These are phyloP conservation scores for Myrica gale DNA, from an alignment of 306 rosid species.

Conservation along the genomic window DNA sequence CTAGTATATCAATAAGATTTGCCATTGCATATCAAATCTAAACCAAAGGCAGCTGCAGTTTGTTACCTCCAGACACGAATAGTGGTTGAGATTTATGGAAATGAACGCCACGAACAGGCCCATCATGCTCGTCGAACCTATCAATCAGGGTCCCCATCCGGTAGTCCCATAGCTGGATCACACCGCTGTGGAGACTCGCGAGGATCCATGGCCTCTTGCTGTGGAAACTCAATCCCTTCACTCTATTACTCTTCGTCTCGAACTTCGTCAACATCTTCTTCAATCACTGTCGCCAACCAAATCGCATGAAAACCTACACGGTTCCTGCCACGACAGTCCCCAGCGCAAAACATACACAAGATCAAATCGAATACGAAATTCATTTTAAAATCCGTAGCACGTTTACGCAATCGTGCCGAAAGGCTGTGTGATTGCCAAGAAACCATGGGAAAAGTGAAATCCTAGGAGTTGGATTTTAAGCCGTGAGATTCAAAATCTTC, in stretches of 20 bases:
- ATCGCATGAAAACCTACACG: constrained; percentile 29
- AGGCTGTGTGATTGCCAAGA: background rate
- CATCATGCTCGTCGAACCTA: constrained; percentile 94
- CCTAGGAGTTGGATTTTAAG: background rate
- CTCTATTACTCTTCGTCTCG: constrained; percentile 97
- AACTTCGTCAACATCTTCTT: constrained; percentile 89
- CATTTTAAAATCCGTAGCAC: background rate
- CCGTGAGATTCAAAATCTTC: constrained; percentile 14
- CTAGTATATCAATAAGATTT: background rate
- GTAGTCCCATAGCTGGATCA: constrained; percentile 98
- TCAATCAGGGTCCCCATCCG: constrained; percentile 97
- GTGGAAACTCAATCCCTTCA: constrained; percentile 96
- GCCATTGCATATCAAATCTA: background rate
- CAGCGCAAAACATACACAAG: background rate
- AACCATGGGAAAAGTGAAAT: background rate
- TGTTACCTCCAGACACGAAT: constrained; percentile 89
- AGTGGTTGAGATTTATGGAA: constrained; percentile 95
- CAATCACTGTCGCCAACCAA: constrained; percentile 27
- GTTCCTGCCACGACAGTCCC: constrained; percentile 1
- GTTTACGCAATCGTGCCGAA: background rate
- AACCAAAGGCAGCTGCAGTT: background rate
- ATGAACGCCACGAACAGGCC: constrained; percentile 96
- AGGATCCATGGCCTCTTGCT: constrained; percentile 96
- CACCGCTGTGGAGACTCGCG: constrained; percentile 99
- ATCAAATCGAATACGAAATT: background rate